Percentiles rank a stretch among this genome's conserved stretches.
phyloP scores from a whole-genome alignment of 352 stramenopile genomes.

The Phytophthora hybrid region DNA sequence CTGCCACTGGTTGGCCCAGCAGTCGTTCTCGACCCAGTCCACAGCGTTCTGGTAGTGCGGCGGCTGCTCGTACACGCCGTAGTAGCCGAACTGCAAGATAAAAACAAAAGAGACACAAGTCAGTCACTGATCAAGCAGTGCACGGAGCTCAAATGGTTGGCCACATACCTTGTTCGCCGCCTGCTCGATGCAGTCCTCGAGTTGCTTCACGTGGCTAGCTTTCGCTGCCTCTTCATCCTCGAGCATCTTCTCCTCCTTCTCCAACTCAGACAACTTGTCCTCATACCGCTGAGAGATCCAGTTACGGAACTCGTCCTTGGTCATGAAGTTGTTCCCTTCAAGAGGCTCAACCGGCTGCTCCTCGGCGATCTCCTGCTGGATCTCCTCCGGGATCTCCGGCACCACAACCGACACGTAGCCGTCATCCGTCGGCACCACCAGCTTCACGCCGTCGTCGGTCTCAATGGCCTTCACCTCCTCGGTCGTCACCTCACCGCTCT shows the following conservation, averaged over 20 bases:
- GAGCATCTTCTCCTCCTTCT: slow-evolving; percentile 20
- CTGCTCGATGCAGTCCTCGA: slow-evolving; percentile 59
- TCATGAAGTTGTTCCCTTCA: slow-evolving; percentile 36
- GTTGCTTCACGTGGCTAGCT: slow-evolving; percentile 26
- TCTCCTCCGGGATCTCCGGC: background rate
- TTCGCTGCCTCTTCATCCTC: slow-evolving; percentile 34
- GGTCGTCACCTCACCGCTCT: too few relatives aligned
- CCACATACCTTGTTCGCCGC: slow-evolving; percentile 55
- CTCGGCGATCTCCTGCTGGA: background rate
- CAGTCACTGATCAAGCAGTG: background rate
- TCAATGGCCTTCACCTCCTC: too few relatives aligned
- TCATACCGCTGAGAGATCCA: slow-evolving; percentile 42
- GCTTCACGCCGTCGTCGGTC: too few relatives aligned
- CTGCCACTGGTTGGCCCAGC: slow-evolving; percentile 32
- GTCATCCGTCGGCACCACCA: background rate
- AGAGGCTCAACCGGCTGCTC: background rate
- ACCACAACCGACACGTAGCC: background rate
- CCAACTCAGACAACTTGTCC: slow-evolving; percentile 27
- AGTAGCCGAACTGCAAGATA: slow-evolving; percentile 53
- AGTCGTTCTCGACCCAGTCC: slow-evolving; percentile 56
- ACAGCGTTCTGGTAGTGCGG: slow-evolving; percentile 56
- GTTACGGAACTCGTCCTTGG: slow-evolving; percentile 51
- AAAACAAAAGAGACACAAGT: slow-evolving; percentile 5
- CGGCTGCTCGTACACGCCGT: slow-evolving; percentile 60
- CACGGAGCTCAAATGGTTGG: background rate